Evolutionary conservation across 371 early-diverging fungal genomes (phyloP).

Genomic region (Mucor piriformis): DNA sequence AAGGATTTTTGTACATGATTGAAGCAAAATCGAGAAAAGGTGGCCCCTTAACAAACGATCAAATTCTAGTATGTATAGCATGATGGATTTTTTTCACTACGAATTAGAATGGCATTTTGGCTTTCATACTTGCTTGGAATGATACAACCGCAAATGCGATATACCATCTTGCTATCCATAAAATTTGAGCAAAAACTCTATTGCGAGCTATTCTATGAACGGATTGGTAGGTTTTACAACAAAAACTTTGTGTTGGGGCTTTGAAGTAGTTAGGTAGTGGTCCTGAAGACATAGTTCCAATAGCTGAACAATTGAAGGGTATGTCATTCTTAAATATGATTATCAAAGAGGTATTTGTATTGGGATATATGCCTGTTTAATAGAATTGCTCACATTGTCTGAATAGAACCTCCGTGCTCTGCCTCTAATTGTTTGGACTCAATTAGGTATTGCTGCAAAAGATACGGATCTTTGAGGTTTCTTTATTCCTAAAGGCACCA

Average conservation of each 20-base stretch:
- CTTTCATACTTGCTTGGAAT: constrained; percentile 27
- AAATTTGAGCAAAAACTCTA: constrained; percentile 23
- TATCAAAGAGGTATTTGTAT: constrained; percentile 40
- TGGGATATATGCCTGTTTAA: no score
- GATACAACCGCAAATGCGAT: constrained; percentile 59
- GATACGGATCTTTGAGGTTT: constrained; percentile 38
- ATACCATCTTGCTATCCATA: constrained; percentile 48
- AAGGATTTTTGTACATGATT: no score
- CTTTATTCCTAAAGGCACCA: constrained; percentile 46
- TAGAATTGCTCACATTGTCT: no score
- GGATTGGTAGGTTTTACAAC: constrained; percentile 56
- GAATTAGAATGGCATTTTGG: no score
- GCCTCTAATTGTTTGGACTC: no score
- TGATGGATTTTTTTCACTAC: not conserved
- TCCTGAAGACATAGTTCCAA: constrained; percentile 43
- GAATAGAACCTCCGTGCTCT: not conserved
- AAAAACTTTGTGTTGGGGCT: constrained; percentile 52
- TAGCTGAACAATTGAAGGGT: constrained; percentile 42
- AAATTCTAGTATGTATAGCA: not conserved
- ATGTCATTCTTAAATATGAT: constrained; percentile 47
- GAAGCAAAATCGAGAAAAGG: no score
- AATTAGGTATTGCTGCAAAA: constrained; percentile 29
- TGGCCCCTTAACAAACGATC: no score
- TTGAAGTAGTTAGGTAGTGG: constrained; percentile 53
- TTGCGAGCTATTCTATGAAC: no score